Conservation (phyloP, 306 rosid species). For the Cucurbita maxima region DNA sequence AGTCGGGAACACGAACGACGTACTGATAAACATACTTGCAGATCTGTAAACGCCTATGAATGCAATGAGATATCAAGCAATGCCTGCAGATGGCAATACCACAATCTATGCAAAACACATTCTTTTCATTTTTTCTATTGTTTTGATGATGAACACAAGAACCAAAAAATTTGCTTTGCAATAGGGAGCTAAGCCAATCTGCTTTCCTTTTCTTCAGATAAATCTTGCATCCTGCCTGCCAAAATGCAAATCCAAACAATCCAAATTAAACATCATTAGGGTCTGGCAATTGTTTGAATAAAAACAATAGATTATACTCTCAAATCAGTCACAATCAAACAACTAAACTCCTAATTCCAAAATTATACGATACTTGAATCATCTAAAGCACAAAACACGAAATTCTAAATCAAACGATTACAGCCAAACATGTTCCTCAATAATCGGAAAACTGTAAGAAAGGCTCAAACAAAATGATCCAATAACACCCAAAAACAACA, state of each 20-base stretch:
- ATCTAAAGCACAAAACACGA: background rate
- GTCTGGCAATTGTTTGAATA: background rate
- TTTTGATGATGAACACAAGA: slow-evolving; percentile 58
- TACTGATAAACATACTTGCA: slow-evolving; percentile 73
- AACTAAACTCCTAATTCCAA: background rate
- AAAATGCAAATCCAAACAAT: slow-evolving; percentile 7
- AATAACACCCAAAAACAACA: background rate
- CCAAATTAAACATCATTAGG: background rate
- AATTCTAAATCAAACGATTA: background rate
- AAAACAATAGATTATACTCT: background rate
- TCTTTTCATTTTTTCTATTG: slow-evolving; percentile 53
- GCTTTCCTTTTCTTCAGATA: slow-evolving; percentile 21
- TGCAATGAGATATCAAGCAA: slow-evolving; percentile 53
- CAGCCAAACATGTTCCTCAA: background rate
- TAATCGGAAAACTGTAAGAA: background rate
- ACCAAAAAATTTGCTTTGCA: slow-evolving; percentile 44
- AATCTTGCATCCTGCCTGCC: slow-evolving; percentile 38
- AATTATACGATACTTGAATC: background rate
- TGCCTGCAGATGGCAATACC: slow-evolving; percentile 50
- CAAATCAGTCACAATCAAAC: background rate
- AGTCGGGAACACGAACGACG: slow-evolving; percentile 62
- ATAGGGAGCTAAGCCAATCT: slow-evolving; percentile 58
- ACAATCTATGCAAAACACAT: slow-evolving; percentile 75
- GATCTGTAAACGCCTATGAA: slow-evolving; percentile 64
- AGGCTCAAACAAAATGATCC: background rate